A percentile compares a stretch with the other conserved stretches of the same genome.
These are phyloP conservation scores for Colletotrichum graminicola DNA, from an alignment of 2,329 filamentous ascomycete genomes.

Conservation along the genomic window DNA sequence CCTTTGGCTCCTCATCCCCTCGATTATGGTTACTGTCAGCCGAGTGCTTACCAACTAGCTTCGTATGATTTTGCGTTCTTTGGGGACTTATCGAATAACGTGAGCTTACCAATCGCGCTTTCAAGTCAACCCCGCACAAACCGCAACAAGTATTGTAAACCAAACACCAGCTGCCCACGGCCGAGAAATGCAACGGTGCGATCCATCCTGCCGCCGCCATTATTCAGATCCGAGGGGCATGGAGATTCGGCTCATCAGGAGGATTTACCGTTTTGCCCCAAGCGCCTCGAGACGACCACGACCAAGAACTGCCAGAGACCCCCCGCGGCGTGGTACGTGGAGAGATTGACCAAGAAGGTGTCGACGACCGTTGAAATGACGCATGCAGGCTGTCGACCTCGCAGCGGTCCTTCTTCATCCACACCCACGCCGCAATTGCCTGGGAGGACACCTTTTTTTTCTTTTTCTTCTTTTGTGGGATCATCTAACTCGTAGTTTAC, in stretches of 20 bases:
- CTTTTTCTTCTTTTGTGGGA: too few relatives aligned
- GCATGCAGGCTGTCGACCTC: slow-evolving; percentile 13
- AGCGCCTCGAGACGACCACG: slow-evolving; percentile 28
- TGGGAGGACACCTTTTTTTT: not conserved
- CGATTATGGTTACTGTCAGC: slow-evolving; percentile 4
- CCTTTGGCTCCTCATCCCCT: not conserved
- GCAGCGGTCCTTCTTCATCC: slow-evolving; percentile 5
- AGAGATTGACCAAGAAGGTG: slow-evolving; percentile 19
- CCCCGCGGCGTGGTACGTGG: slow-evolving; percentile 18
- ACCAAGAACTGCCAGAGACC: slow-evolving; percentile 21
- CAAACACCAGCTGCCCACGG: not conserved
- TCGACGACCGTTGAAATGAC: slow-evolving; percentile 15
- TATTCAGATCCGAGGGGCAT: slow-evolving; percentile 26
- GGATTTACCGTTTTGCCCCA: slow-evolving; percentile 40
- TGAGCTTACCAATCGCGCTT: slow-evolving; percentile 32
- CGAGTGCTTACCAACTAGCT: not conserved
- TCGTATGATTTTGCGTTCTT: not conserved
- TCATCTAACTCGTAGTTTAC: not conserved
- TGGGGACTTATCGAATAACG: slow-evolving; percentile 18
- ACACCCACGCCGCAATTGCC: not conserved
- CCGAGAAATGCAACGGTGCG: slow-evolving; percentile 22
- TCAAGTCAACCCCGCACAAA: slow-evolving; percentile 10
- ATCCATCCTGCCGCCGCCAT: slow-evolving; percentile 27
- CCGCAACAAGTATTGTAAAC: not conserved
- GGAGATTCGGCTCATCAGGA: slow-evolving; percentile 42